Percentiles rank a stretch among this genome's conserved stretches.
Evolutionary conservation across 192 early-diverging fungal genomes (phyloP).

Genomic region (Linnemannia schmuckeri): DNA sequence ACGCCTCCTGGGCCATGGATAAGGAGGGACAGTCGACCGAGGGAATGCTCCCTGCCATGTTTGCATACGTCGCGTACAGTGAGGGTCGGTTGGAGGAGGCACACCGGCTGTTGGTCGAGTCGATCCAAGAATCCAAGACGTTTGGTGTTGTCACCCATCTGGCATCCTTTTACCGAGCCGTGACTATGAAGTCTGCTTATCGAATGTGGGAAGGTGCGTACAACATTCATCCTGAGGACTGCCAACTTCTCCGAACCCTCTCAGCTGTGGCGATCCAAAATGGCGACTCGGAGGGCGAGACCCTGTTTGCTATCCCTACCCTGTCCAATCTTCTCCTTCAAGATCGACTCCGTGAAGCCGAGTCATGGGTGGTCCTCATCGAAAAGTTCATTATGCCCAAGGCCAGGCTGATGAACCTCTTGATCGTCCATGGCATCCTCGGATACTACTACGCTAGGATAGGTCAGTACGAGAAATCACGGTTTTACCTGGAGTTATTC

Average conservation of each 20-base stretch:
- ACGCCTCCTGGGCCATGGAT: slow-evolving; percentile 29
- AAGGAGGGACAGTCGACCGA: slow-evolving; percentile 44
- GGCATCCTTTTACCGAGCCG: slow-evolving; percentile 61
- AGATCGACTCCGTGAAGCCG: slow-evolving; percentile 53
- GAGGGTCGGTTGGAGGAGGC: slow-evolving; percentile 55
- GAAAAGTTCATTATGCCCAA: slow-evolving; percentile 54
- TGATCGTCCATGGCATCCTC: slow-evolving; percentile 56
- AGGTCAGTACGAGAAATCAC: slow-evolving; percentile 42
- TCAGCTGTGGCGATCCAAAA: slow-evolving; percentile 59
- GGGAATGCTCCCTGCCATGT: slow-evolving; percentile 51
- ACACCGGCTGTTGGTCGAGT: slow-evolving; percentile 39
- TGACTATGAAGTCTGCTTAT: slow-evolving; percentile 51
- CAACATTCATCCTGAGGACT: slow-evolving; percentile 48
- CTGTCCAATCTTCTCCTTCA: slow-evolving; percentile 54
- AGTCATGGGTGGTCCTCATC: slow-evolving; percentile 51
- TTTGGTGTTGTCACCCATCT: slow-evolving; percentile 59
- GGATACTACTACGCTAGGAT: slow-evolving; percentile 57
- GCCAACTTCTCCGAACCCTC: slow-evolving; percentile 47
- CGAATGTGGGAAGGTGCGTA: slow-evolving; percentile 64
- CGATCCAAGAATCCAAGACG: slow-evolving; percentile 52
- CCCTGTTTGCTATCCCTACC: slow-evolving; percentile 60
- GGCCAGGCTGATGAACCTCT: slow-evolving; percentile 45
- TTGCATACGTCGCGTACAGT: slow-evolving; percentile 57
- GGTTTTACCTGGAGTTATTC: slow-evolving; percentile 32
- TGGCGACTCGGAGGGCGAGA: slow-evolving; percentile 61